phyloP scores from a whole-genome alignment of 495 filamentous ascomycete genomes.

The Opeltia flavorubescens region DNA sequence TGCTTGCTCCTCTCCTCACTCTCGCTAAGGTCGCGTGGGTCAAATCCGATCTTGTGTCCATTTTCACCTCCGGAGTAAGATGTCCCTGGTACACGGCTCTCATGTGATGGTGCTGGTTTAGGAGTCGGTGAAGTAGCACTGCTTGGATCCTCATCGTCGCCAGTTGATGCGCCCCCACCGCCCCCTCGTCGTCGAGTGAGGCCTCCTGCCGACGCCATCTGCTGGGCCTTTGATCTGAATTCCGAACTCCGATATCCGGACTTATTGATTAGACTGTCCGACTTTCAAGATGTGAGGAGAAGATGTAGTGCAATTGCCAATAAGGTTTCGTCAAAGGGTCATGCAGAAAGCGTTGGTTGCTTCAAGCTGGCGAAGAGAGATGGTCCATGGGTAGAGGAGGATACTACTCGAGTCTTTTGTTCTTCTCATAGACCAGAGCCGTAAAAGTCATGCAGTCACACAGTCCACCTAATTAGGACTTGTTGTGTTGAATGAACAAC shows the following conservation, averaged over 20 bases:
- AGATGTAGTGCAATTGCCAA: too few relatives aligned
- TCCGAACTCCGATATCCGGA: background rate
- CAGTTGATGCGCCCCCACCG: slow-evolving; percentile 39
- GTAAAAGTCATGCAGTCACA: too few relatives aligned
- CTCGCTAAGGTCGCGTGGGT: slow-evolving; percentile 94
- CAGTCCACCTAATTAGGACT: too few relatives aligned
- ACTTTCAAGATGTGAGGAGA: too few relatives aligned
- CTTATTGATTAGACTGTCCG: too few relatives aligned
- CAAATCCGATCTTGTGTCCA: slow-evolving; percentile 97
- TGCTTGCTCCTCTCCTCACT: slow-evolving; percentile 93
- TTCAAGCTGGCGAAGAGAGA: too few relatives aligned
- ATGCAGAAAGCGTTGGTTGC: too few relatives aligned
- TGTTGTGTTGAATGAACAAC: too few relatives aligned
- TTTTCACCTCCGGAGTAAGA: slow-evolving; percentile 88
- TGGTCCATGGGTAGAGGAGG: too few relatives aligned
- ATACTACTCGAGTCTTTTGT: too few relatives aligned
- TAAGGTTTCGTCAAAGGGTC: too few relatives aligned
- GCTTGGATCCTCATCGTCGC: slow-evolving; percentile 42
- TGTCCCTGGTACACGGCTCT: slow-evolving; percentile 63
- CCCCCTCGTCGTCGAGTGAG: slow-evolving; percentile 65
- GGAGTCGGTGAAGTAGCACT: slow-evolving; percentile 57
- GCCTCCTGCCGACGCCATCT: slow-evolving; percentile 58
- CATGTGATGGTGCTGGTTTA: slow-evolving; percentile 40
- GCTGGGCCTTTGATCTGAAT: slow-evolving; percentile 1
- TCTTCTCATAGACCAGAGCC: too few relatives aligned